Conservation (phyloP, 2,329 filamentous ascomycete species). For the Colletotrichum nymphaeae region DNA sequence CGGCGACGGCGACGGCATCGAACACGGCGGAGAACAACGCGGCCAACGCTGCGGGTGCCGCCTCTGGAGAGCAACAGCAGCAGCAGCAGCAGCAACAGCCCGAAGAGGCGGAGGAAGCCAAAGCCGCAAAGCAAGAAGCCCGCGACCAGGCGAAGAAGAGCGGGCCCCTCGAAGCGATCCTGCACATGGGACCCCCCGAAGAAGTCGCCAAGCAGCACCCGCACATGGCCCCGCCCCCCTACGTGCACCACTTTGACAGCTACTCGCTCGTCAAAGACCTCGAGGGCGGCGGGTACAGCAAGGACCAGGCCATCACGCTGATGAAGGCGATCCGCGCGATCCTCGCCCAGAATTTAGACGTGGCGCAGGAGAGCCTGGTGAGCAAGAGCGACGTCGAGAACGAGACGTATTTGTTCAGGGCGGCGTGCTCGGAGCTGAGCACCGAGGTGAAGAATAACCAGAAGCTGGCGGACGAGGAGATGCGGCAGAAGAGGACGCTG, state of each 20-base stretch:
- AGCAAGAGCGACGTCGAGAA: conserved; percentile 96
- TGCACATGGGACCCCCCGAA: conserved; percentile 58
- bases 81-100: not conserved
- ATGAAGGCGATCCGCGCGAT: conserved; percentile 93
- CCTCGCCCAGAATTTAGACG: conserved; percentile 81
- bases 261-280: conserved; percentile 89
- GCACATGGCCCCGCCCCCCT: conserved; percentile 78
- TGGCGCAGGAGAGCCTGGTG: conserved; percentile 83
- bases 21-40: conserved; percentile 5
- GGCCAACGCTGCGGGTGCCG: not conserved
- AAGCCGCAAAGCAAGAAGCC: conserved; percentile 42
- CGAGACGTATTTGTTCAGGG: conserved; percentile 87
- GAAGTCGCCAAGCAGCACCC: conserved; percentile 63
- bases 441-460: conserved; percentile 87
- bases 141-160: conserved; percentile 53
- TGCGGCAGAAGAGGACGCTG: conserved; percentile 84
- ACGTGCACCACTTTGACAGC: conserved; percentile 97
- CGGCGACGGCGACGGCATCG: conserved; percentile 28
- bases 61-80: not conserved
- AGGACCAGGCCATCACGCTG: conserved; percentile 80
- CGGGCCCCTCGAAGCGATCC: conserved; percentile 63
- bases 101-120: conserved; percentile 36
- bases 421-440: conserved; percentile 90
- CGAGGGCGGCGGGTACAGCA: conserved; percentile 75
- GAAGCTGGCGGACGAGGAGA: conserved; percentile 81